Evolutionary conservation across 345 rosid species (phyloP).

Genomic region (Arabidopsis suecica): DNA sequence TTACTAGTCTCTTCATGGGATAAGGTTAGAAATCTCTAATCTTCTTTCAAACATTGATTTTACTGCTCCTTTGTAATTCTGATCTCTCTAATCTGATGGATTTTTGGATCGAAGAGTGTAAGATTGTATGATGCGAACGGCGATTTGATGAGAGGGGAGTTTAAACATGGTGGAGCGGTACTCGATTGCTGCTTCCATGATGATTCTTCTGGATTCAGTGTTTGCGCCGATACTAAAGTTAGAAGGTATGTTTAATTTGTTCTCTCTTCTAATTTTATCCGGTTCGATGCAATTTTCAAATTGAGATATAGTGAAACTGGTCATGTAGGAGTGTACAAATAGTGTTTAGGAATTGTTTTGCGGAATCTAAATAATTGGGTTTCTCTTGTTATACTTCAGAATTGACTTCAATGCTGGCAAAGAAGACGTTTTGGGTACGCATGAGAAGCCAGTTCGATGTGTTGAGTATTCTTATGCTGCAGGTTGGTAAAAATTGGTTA

Average conservation of each 20-base stretch:
- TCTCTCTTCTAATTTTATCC: background rate
- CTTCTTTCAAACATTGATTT: background rate
- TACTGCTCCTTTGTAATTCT: background rate
- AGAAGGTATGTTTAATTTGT: conserved; percentile 54
- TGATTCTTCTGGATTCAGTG: conserved; percentile 95
- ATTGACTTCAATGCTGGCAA: conserved; percentile 78
- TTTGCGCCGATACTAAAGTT: conserved; percentile 71
- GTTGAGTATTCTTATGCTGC: conserved; percentile 94
- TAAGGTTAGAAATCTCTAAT: conserved; percentile 55
- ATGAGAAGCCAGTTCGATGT: conserved; percentile 90
- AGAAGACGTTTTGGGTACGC: conserved; percentile 86
- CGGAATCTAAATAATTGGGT: background rate
- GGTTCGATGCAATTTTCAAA: background rate
- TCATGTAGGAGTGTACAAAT: background rate
- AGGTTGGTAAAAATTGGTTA: conserved; percentile 55
- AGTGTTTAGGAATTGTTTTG: background rate
- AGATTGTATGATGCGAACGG: conserved; percentile 83
- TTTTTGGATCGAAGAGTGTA: conserved; percentile 55
- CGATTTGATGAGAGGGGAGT: conserved; percentile 80
- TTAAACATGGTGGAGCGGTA: conserved; percentile 88
- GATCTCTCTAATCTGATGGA: background rate
- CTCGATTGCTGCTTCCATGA: conserved; percentile 98
- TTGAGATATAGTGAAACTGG: background rate
- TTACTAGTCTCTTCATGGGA: conserved; percentile 98
- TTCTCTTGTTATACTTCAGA: conserved; percentile 55